Percentiles rank a stretch among this genome's conserved stretches.
Conservation (phyloP, 495 filamentous ascomycete genomes). For the Staphylotrichum longicolle region DNA sequence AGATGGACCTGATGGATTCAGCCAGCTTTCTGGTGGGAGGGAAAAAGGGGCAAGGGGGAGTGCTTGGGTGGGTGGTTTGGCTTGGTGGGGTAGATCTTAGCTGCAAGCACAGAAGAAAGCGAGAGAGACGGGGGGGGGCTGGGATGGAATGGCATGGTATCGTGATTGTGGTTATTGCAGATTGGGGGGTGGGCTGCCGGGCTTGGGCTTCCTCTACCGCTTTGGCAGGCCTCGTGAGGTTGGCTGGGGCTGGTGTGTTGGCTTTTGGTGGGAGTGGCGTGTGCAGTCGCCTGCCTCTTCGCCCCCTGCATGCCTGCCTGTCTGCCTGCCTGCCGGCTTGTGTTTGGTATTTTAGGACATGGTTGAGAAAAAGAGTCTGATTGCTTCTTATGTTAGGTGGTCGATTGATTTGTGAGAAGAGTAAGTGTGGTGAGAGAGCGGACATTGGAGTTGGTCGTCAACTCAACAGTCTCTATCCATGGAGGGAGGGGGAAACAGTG, state of each 20-base stretch:
- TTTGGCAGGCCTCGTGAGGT: too few relatives aligned
- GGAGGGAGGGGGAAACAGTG: neutral
- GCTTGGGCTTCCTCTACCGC: neutral
- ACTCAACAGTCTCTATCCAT: neutral
- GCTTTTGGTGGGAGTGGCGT: too few relatives aligned
- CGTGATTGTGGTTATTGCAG: neutral
- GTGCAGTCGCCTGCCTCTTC: too few relatives aligned
- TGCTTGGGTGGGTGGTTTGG: neutral
- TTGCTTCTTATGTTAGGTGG: neutral
- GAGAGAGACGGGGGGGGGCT: neutral
- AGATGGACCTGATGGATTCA: neutral
- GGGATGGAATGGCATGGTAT: constrained; percentile 1
- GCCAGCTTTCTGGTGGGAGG: neutral
- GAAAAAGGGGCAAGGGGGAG: neutral
- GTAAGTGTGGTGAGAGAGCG: too few relatives aligned
- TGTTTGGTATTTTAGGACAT: constrained; percentile 7
- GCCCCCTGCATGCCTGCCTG: neutral
- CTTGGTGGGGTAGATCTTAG: constrained; percentile 9
- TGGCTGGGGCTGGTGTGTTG: too few relatives aligned
- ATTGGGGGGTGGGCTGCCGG: neutral
- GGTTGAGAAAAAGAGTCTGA: constrained; percentile 4
- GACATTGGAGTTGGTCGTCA: too few relatives aligned
- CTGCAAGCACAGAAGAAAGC: constrained; percentile 5
- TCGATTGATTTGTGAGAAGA: too few relatives aligned
- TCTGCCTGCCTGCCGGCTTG: neutral